Base-by-base conservation (phyloP, 2,329 filamentous ascomycete genomes). In the Neurospora sp. region DNA sequence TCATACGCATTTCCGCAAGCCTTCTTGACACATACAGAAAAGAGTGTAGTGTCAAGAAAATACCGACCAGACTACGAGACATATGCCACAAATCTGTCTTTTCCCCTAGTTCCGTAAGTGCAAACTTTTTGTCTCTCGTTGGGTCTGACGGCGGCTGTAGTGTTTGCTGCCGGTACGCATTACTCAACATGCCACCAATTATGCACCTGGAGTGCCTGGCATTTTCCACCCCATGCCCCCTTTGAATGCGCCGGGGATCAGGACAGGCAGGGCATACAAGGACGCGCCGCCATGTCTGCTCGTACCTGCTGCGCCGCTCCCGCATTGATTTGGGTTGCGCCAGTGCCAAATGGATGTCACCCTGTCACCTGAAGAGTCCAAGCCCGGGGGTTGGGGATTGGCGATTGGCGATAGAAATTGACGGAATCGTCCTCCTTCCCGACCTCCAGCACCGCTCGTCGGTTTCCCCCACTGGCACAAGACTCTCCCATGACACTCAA, bases 41-140 rank as follows among this genome's bases (percentile, higher is more conserved):
- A 62, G 52, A 33, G 23, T 62, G 52, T 33, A 33, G 52, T 62
- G 23, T 62, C 52, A 62, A 62, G 6, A 62, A 17, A 17, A 33
- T 33, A 62, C 23, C 23, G 15, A 28, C 52, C 52, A 33, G 52
- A 15, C 23, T 17, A 62, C 52, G 28, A 62, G 28, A 17, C 52
- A 10, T 62, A 62, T 62, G 23, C 52, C 52, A 33, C 23, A 33
- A 62, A 62, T 62, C 23, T 62, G 15, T 33, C 15, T 17, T 33
- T 57, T 12, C 19, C 46, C 66, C 23, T 66, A 38, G 69, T 68
- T 66, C 41, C 66, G 71, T 73, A 73, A 71, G 71, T 72, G 19
- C 28, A 68, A 72, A 71, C 68, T 52, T 72, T 70, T 46, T 69
- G 68, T 65, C 46, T 62, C 62, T 68, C 37, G 15, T 10, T 33